A percentile compares a stretch with the other conserved stretches of the same genome.
Evolutionary conservation across 2,329 filamentous ascomycete genomes (phyloP).

Genomic region (Botrytis squamosa): DNA sequence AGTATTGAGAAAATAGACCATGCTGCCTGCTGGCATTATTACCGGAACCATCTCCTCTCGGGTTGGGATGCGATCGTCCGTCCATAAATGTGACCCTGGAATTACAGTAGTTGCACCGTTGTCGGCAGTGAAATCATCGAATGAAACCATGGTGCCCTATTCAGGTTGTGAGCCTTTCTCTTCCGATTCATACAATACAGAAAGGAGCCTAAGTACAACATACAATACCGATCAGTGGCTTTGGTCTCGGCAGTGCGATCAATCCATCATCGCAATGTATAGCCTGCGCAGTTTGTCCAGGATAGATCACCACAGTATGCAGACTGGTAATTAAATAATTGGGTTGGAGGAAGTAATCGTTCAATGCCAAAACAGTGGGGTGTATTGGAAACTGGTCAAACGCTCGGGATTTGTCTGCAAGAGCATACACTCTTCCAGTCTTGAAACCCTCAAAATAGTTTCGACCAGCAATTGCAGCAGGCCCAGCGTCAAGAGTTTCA

Average conservation of each 20-base stretch:
- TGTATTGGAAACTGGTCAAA: conserved; percentile 44
- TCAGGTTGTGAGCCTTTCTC: conserved; percentile 13
- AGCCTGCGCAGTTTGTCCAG: conserved; percentile 40
- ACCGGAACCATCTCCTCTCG: conserved; percentile 35
- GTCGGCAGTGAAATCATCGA: conserved; percentile 36
- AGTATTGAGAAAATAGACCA: conserved; percentile 38
- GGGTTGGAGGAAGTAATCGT: conserved; percentile 44
- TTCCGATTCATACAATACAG: not conserved
- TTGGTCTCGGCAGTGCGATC: conserved; percentile 35
- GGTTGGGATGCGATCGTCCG: conserved; percentile 34
- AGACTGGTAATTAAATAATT: conserved; percentile 42
- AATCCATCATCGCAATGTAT: conserved; percentile 42
- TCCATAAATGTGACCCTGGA: conserved; percentile 37
- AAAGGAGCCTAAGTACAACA: not conserved
- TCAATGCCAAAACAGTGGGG: conserved; percentile 42
- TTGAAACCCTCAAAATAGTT: conserved; percentile 43
- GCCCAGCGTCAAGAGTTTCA: conserved; percentile 31
- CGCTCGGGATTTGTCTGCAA: conserved; percentile 43
- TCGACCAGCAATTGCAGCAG: conserved; percentile 39
- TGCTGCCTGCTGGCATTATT: conserved; percentile 37
- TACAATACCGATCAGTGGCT: conserved; percentile 37
- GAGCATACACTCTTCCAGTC: conserved; percentile 43
- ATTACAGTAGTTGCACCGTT: conserved; percentile 39
- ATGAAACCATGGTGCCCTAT: conserved; percentile 38
- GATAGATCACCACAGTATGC: conserved; percentile 43